Conservation (phyloP, 495 filamentous ascomycete species). For the Aspergillus indologenus region DNA sequence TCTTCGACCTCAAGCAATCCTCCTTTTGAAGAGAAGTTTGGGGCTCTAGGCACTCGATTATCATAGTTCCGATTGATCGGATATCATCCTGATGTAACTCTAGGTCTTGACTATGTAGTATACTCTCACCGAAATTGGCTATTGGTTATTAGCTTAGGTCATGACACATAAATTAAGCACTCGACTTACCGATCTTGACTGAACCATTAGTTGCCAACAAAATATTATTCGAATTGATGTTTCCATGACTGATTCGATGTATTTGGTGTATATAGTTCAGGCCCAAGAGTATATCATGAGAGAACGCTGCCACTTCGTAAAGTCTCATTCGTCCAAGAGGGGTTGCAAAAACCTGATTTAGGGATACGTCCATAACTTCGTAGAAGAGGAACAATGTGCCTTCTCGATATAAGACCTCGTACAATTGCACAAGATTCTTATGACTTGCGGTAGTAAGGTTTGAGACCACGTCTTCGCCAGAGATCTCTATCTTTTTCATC, state of each 20-base stretch:
- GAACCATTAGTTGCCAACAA: slow-evolving; percentile 9
- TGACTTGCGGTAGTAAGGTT: slow-evolving; percentile 4
- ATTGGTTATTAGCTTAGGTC: not conserved
- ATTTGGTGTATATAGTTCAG: slow-evolving; percentile 9
- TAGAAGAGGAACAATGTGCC: slow-evolving; percentile 12
- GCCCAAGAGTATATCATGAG: slow-evolving; percentile 11
- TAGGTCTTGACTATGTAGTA: slow-evolving; percentile 5
- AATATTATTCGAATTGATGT: slow-evolving; percentile 7
- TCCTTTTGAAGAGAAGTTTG: slow-evolving; percentile 8
- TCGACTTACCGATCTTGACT: slow-evolving; percentile 13
- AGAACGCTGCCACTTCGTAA: slow-evolving; percentile 17
- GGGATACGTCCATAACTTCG: slow-evolving; percentile 17
- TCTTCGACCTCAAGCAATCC: slow-evolving; percentile 1
- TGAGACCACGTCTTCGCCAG: not conserved
- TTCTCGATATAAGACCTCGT: slow-evolving; percentile 12
- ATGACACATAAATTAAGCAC: not conserved
- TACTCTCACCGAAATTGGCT: slow-evolving; percentile 12
- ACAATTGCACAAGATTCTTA: slow-evolving; percentile 11
- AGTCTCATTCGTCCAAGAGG: slow-evolving; percentile 15
- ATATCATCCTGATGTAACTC: slow-evolving; percentile 2
- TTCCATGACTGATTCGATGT: slow-evolving; percentile 8
- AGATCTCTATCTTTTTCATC: slow-evolving; percentile 5
- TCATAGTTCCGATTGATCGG: slow-evolving; percentile 7
- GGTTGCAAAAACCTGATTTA: slow-evolving; percentile 13
- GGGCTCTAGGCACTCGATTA: slow-evolving; percentile 13